Percentiles rank a stretch among this genome's conserved stretches.
Conservation (phyloP, 257 asterid species). For the Coffea canephora region DNA sequence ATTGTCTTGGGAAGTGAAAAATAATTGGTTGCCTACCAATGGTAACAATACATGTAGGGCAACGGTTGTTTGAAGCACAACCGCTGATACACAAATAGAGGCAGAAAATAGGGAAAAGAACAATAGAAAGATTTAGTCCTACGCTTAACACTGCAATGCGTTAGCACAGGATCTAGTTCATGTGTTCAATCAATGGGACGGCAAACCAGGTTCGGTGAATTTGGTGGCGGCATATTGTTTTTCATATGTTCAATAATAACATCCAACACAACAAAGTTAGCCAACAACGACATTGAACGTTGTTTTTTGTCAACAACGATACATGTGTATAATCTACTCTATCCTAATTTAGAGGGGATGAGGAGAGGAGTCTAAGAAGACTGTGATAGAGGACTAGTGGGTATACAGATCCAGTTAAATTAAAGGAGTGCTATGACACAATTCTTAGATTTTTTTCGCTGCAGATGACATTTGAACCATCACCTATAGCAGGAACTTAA, state of each 20-base stretch:
- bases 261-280: neutral
- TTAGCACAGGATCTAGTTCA: neutral
- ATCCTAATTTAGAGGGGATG: no score
- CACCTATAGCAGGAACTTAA: no score
- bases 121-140: no score
- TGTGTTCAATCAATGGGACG: neutral
- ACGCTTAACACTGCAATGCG: neutral
- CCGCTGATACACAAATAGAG: neutral
- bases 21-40: neutral
- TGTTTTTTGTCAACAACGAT: no score
- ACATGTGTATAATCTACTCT: no score
- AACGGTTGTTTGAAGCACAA: neutral
- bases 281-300: no score
- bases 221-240: neutral
- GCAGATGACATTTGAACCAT: no score
- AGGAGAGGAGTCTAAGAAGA: no score
- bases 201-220: neutral
- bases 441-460: no score
- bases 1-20: neutral
- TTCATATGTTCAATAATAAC: neutral
- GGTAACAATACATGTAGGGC: neutral
- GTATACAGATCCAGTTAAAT: no score
- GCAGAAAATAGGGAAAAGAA: neutral
- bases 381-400: no score
- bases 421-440: no score